Base-by-base conservation (phyloP, 805 yeast species). In the Hanseniaspora jakobsenii region DNA sequence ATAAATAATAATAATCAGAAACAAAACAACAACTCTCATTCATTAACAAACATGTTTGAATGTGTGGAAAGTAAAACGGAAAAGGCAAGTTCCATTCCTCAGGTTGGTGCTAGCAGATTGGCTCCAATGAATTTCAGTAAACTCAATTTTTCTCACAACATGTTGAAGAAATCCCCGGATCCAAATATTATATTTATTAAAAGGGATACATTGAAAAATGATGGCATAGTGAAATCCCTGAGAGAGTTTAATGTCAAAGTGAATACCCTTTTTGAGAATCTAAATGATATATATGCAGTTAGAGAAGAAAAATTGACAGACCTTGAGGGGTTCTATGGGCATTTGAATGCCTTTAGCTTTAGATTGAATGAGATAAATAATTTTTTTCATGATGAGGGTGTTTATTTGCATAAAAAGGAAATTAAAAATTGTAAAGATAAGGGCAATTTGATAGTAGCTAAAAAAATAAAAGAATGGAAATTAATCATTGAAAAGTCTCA, bases 61-160 rank as follows among this genome's bases (percentile, higher is more conserved):
- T n/a, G n/a, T n/a, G n/a, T n/a, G n/a, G n/a, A n/a, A n/a, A n/a
- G 34, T 19, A 16, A 9, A 14, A 18, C 34, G 5, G 24, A 37
- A 19, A 9, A 18, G 10, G 27, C 10, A 6, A 24, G 41, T 8
- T 14, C 31, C 12, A 28, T 26, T 8, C 19, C 32, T 6, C 27
- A 14, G 14, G 21, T 27, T 10, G 34, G 36, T 9, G 27, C 45
- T 6, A 36, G 21, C 22, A 41, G 32, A 26, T 18, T 41, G 14
- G 45, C 45, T 4, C 45, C 45, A 10, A 27, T 41, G 23, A 34
- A 41, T 21, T 19, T 41, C n/a, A 6, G 28, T n/a, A 32, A 26
- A 32, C 14, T 41, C 13, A 41, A 27, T 13, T 41, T 38, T 1
- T 21, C 38, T 4, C 28, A 41, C 6, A 39, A 35, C 13, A 26